Conservation (phyloP, 1,139 yeast species). For the Taiozyma sp. region DNA sequence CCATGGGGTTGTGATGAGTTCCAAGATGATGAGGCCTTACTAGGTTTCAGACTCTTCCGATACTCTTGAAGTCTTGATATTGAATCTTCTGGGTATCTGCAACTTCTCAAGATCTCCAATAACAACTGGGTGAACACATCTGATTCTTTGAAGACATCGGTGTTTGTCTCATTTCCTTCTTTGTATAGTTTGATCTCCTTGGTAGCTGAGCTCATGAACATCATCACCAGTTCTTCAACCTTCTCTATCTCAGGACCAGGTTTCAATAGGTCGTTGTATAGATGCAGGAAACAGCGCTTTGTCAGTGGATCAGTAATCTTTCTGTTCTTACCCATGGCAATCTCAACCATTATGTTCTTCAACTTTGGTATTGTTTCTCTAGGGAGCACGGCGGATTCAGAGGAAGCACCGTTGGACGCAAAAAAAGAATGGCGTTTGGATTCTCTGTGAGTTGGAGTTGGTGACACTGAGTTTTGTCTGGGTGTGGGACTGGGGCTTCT, state of each 20-base stretch:
- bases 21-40: conserved; percentile 5
- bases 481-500: conserved; percentile 8
- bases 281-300: conserved; percentile 47
- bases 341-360: conserved; percentile 43
- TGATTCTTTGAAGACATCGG: conserved; percentile 51
- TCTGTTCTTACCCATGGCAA: conserved; percentile 45
- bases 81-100: conserved; percentile 38
- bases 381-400: conserved; percentile 32
- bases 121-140: conserved; percentile 53
- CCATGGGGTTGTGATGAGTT: conserved; percentile 12
- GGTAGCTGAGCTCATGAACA: conserved; percentile 60
- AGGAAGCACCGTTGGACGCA: neutral
- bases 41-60: conserved; percentile 34
- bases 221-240: conserved; percentile 62
- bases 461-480: neutral
- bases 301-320: conserved; percentile 28
- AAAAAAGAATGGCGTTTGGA: conserved; percentile 21
- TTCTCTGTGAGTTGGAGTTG: conserved; percentile 1
- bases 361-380: conserved; percentile 42
- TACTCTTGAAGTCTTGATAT: conserved; percentile 41
- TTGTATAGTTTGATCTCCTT: conserved; percentile 55
- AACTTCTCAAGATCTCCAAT: conserved; percentile 41
- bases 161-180: conserved; percentile 38
- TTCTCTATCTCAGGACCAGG: conserved; percentile 44
- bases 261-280: conserved; percentile 58